Evolutionary conservation across 2,329 filamentous ascomycete species (phyloP).

Genomic region (Trichoderma brevicompactum): DNA sequence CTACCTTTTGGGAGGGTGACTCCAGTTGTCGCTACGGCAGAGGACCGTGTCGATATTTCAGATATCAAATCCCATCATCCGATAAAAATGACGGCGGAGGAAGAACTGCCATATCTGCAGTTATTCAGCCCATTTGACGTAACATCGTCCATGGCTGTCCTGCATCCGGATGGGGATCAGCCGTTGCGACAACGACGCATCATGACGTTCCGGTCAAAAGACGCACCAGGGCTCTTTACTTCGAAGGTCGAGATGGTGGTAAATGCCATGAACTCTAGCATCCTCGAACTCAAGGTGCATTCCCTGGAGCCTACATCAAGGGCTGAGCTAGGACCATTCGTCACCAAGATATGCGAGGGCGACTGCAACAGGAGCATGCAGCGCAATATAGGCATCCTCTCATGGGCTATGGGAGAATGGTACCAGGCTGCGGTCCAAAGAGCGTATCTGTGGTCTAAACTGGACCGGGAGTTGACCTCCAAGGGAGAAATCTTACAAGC

Average conservation of each 20-base stretch:
- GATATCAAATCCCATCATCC: constrained; percentile 67
- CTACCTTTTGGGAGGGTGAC: constrained; percentile 54
- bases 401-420: constrained; percentile 73
- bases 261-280: constrained; percentile 54
- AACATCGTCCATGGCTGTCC: constrained; percentile 55
- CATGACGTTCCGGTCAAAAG: constrained; percentile 54
- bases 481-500: constrained; percentile 39
- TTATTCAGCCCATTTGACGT: constrained; percentile 72
- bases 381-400: constrained; percentile 62
- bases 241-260: constrained; percentile 63
- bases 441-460: constrained; percentile 64
- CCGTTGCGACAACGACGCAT: constrained; percentile 57
- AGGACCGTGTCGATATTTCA: constrained; percentile 43
- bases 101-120: constrained; percentile 71
- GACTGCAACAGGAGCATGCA: constrained; percentile 51
- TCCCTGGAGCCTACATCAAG: constrained; percentile 62
- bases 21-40: constrained; percentile 34
- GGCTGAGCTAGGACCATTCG: constrained; percentile 60
- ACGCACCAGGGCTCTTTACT: constrained; percentile 57
- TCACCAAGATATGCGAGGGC: constrained; percentile 49
- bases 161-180: constrained; percentile 44
- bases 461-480: constrained; percentile 53
- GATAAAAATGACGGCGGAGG: constrained; percentile 61
- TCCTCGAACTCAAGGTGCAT: constrained; percentile 58
- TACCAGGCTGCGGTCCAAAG: constrained; percentile 63